Conservation (phyloP, 2,329 filamentous ascomycete species). For the Sporothrix brunneoviolacea region DNA sequence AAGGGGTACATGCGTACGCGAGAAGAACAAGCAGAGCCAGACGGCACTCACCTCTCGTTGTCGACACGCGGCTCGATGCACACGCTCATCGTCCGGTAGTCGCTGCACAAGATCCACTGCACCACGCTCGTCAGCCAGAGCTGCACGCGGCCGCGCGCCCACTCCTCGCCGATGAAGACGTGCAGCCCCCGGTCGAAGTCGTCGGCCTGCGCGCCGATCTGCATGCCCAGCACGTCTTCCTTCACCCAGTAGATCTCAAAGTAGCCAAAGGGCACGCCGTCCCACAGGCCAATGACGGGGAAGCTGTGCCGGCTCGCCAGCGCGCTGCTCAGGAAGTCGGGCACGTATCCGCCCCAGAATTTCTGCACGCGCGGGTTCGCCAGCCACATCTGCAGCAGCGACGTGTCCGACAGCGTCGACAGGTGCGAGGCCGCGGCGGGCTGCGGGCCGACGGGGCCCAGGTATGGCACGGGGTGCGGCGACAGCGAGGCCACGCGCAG, state of each 20-base stretch:
- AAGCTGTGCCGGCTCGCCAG: constrained; percentile 70
- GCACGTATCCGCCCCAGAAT: constrained; percentile 71
- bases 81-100: constrained; percentile 74
- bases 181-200: constrained; percentile 89
- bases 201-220: constrained; percentile 52
- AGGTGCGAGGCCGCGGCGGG: constrained; percentile 33
- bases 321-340: constrained; percentile 59
- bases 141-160: constrained; percentile 75
- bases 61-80: constrained; percentile 87
- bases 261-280: constrained; percentile 91
- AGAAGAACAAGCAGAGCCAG: too few species aligned
- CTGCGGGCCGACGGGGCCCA: constrained; percentile 47
- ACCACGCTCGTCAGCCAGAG: constrained; percentile 79
- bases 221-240: constrained; percentile 70
- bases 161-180: constrained; percentile 83
- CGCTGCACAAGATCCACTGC: constrained; percentile 76
- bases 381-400: constrained; percentile 79
- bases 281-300: constrained; percentile 88
- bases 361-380: constrained; percentile 72
- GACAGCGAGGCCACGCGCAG: constrained; percentile 77
- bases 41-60: constrained; percentile 73
- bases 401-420: constrained; percentile 42
- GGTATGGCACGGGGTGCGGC: constrained; percentile 54
- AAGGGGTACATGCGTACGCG: too few species aligned
- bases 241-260: constrained; percentile 99